Evolutionary conservation across 1,284 basidiomycete species (phyloP).

Genomic region (Cryptococcus wingfieldii): DNA sequence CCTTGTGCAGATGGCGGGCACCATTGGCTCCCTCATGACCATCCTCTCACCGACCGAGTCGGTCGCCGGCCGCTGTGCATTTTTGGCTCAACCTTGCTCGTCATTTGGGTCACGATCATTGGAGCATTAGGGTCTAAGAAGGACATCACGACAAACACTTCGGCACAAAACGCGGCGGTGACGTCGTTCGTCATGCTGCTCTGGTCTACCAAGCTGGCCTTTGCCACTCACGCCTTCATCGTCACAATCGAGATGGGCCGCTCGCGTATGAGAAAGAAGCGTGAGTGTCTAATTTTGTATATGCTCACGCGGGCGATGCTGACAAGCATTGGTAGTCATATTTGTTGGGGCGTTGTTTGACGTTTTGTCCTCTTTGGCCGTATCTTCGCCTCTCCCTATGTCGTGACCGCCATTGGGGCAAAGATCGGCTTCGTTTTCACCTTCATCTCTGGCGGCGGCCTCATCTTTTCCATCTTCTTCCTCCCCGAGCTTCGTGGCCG

Average conservation of each 20-base stretch:
- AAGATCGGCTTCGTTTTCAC: slow-evolving; percentile 21
- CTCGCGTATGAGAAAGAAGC: slow-evolving; percentile 17
- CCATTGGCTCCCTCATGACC: slow-evolving; percentile 5
- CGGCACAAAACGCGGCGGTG: slow-evolving; percentile 3
- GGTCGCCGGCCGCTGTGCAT: slow-evolving; percentile 18
- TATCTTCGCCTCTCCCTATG: slow-evolving; percentile 16
- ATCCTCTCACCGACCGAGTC: slow-evolving; percentile 9
- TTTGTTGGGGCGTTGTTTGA: slow-evolving; percentile 10
- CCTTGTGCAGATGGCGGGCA: slow-evolving; percentile 5
- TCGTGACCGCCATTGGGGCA: slow-evolving; percentile 15
- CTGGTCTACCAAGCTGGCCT: slow-evolving; percentile 3
- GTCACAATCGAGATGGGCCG: slow-evolving; percentile 18
- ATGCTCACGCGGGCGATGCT: background rate
- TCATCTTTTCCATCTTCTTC: slow-evolving; percentile 19
- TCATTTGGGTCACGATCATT: slow-evolving; percentile 9
- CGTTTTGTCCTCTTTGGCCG: slow-evolving; percentile 11
- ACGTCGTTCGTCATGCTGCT: slow-evolving; percentile 8
- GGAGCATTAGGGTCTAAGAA: slow-evolving; percentile 6
- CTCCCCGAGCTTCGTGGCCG: slow-evolving; percentile 18
- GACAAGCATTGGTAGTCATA: background rate
- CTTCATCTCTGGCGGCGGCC: slow-evolving; percentile 8
- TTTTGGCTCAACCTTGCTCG: background rate
- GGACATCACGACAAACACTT: background rate
- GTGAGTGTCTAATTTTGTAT: background rate
- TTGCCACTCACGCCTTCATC: slow-evolving; percentile 11